Percentiles rank a stretch among this genome's conserved stretches.
Conservation (phyloP, 352 stramenopile species). For the Phytophthora hibernalis region DNA sequence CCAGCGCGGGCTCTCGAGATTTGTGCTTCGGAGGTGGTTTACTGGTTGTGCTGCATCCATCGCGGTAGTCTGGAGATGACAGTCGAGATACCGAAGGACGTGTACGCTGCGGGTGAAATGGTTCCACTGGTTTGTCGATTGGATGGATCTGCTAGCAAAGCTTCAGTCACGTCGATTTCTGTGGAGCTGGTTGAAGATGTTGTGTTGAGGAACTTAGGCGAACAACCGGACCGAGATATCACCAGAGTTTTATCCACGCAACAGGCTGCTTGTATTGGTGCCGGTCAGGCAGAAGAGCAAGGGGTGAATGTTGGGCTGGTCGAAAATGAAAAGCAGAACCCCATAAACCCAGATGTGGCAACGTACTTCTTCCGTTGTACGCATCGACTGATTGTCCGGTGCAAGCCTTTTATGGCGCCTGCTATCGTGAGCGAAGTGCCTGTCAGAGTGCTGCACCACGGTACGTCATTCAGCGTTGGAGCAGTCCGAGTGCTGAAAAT, state of each 20-base stretch:
- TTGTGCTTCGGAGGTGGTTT: constrained; percentile 26
- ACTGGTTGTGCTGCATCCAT: constrained; percentile 44
- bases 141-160: constrained; percentile 29
- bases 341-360: constrained; percentile 28
- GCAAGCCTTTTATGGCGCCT: constrained; percentile 35
- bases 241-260: constrained; percentile 37
- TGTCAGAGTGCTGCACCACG: constrained; percentile 35
- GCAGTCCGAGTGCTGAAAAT: constrained; percentile 23
- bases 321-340: constrained; percentile 29
- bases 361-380: constrained; percentile 41
- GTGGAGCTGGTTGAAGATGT: constrained; percentile 41
- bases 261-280: constrained; percentile 12
- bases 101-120: constrained; percentile 24
- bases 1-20: constrained; percentile 38
- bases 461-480: constrained; percentile 14
- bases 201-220: constrained; percentile 25
- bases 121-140: constrained; percentile 32
- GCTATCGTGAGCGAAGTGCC: constrained; percentile 31
- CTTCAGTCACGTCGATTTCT: constrained; percentile 26
- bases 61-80: constrained; percentile 35
- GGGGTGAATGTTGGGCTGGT: constrained; percentile 23
- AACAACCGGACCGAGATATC: constrained; percentile 18
- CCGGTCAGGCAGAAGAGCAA: constrained; percentile 21
- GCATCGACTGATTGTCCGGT: constrained; percentile 40
- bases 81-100: constrained; percentile 29